Evolutionary conservation across 371 early-diverging fungal species (phyloP).

Genomic region (Gilbertella persicaria): DNA sequence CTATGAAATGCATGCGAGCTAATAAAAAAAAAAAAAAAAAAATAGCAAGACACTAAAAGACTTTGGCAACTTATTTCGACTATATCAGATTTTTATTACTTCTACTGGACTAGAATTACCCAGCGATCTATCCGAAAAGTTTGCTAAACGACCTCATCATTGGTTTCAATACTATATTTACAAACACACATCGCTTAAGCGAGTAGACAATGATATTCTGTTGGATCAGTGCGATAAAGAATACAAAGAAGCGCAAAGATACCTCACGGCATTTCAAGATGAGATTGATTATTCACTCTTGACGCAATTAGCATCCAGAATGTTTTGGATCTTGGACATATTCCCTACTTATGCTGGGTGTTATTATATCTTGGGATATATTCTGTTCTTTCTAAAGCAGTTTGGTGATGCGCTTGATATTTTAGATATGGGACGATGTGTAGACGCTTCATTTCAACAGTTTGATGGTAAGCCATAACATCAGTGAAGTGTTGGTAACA

Average conservation of each 20-base stretch:
- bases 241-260: slow-evolving; percentile 44
- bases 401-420: slow-evolving; percentile 52
- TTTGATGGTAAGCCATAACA: slow-evolving; percentile 40
- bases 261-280: slow-evolving; percentile 47
- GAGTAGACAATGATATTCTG: slow-evolving; percentile 36
- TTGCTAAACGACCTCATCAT: slow-evolving; percentile 40
- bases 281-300: slow-evolving; percentile 45
- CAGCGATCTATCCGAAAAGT: slow-evolving; percentile 38
- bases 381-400: slow-evolving; percentile 52
- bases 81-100: slow-evolving; percentile 45
- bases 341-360: slow-evolving; percentile 60
- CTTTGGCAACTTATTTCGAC: slow-evolving; percentile 58
- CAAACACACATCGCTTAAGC: slow-evolving; percentile 29
- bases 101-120: slow-evolving; percentile 53
- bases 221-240: slow-evolving; percentile 46
- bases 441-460: slow-evolving; percentile 54
- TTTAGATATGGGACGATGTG: slow-evolving; percentile 51
- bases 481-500: not conserved
- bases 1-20: not conserved
- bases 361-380: slow-evolving; percentile 57
- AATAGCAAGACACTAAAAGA: slow-evolving; percentile 50
- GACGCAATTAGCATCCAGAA: slow-evolving; percentile 50
- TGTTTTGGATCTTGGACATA: slow-evolving; percentile 55
- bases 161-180: slow-evolving; percentile 51
- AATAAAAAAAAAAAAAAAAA: not conserved